Conservation (phyloP, 208 protist genomes). For the Crithidia brevicula region DNA sequence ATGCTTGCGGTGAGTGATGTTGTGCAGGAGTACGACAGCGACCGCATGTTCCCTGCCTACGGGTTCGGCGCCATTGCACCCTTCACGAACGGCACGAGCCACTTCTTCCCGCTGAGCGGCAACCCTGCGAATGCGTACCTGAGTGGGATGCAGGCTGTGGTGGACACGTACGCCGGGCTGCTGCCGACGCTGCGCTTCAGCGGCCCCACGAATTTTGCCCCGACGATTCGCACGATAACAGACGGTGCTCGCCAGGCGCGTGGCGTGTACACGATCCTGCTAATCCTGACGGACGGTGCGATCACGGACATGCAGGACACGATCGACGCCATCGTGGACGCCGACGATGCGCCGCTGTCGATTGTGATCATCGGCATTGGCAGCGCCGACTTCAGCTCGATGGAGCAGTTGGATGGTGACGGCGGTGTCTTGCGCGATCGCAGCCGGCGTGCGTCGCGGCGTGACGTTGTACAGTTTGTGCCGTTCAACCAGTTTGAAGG, state of each 20-base stretch:
- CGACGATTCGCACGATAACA: slow-evolving; percentile 34
- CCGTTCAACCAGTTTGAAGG: slow-evolving; percentile 54
- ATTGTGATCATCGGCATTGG: slow-evolving; percentile 95
- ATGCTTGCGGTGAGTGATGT: slow-evolving; percentile 49
- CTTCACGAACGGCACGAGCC: slow-evolving; percentile 42
- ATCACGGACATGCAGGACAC: slow-evolving; percentile 85
- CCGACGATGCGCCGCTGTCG: slow-evolving; percentile 79
- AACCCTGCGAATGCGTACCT: slow-evolving; percentile 46
- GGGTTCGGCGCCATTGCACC: slow-evolving; percentile 49
- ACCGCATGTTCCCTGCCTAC: slow-evolving; percentile 48
- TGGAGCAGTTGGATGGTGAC: slow-evolving; percentile 93
- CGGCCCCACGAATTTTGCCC: slow-evolving; percentile 78
- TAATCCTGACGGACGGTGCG: slow-evolving; percentile 92
- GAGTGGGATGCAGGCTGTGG: slow-evolving; percentile 55
- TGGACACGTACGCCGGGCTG: slow-evolving; percentile 49
- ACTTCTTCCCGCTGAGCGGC: slow-evolving; percentile 62
- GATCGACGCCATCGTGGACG: slow-evolving; percentile 73
- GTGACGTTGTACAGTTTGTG: slow-evolving; percentile 84
- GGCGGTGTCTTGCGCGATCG: slow-evolving; percentile 38
- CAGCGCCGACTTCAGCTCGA: slow-evolving; percentile 84
- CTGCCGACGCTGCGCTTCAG: slow-evolving; percentile 42
- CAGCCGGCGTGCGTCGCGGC: slow-evolving; percentile 5
- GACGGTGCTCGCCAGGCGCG: slow-evolving; percentile 26
- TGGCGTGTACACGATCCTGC: slow-evolving; percentile 79
- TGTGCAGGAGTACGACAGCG: slow-evolving; percentile 59